Base-by-base conservation (phyloP, 2,329 filamentous ascomycete species). In the Microsporum ferrugineum region DNA sequence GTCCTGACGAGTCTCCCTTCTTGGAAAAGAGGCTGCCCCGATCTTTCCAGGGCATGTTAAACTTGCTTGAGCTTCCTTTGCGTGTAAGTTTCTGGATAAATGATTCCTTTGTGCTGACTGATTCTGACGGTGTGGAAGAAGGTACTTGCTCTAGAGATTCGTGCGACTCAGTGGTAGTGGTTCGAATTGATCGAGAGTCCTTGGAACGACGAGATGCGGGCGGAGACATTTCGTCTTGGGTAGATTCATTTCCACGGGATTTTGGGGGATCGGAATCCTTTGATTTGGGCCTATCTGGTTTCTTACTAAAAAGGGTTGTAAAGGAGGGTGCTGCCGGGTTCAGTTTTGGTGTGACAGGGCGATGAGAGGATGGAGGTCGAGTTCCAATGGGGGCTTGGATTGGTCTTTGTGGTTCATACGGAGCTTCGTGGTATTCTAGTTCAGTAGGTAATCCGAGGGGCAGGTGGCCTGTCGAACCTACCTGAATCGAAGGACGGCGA, bases 251-350 rank as follows among this genome's bases (percentile, higher is more conserved):
- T 7, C 65, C 66, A 8, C 60, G 41, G 6, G 61, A 63, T 55
- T 62, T 68, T 36, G 64, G 65, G 63, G 57, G 43, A 60, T 69
- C 59, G 33, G 62, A 51, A 76, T 66, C 65, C 34, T 58, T 70
- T 12, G 69, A 67, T 45, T 71, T 73, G 12, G 63, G 66, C 61
- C 71, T 73, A 38, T 78, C 75, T 41, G 76, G 75, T 58, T 73
- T 76, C 66, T 73, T 75, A 67, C 85, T 83, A 62, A 94, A 83
- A 41, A 85, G 82, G 7, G 82, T 86, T 74, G 88, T 92, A 71
- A 97, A 97, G 0, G 88, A 89, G 6, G 91, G 91, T 0, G 92
- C 94, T 5, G 89, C 84, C 5, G 94, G 94, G 68, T 99, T 97
- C 33, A 97, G 80, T 67, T 82, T 80, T 55, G 84, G 68, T 74